Evolutionary conservation across 768 basidiomycete species (phyloP).

Genomic region (Phallus indusiatus): DNA sequence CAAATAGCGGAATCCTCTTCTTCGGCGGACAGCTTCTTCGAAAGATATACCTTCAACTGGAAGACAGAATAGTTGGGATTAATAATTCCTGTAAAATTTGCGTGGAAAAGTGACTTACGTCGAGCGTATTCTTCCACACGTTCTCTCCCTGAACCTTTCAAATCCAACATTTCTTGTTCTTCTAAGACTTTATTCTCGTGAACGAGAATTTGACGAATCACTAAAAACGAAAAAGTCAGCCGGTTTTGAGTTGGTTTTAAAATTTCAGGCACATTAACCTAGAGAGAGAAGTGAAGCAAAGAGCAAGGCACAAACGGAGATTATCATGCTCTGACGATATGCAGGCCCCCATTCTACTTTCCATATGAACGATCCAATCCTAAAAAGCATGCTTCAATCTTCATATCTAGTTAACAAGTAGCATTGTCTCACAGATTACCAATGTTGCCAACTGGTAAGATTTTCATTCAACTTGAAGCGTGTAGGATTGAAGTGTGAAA

Average conservation of each 20-base stretch:
- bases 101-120: constrained; percentile 1
- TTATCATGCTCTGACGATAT: constrained; percentile 55
- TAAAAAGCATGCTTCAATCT: neutral
- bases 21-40: constrained; percentile 47
- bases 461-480: neutral
- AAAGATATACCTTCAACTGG: constrained; percentile 46
- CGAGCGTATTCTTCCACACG: constrained; percentile 50
- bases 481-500: neutral
- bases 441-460: constrained; percentile 10
- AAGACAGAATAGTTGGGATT: neutral
- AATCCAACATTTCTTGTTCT: constrained; percentile 32
- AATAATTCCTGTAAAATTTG: neutral
- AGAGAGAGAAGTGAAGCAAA: constrained; percentile 14
- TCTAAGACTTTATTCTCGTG: constrained; percentile 43
- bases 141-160: constrained; percentile 35
- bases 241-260: neutral
- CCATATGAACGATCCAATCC: constrained; percentile 30
- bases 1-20: constrained; percentile 50
- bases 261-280: constrained; percentile 6
- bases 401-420: neutral
- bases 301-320: constrained; percentile 29
- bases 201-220: constrained; percentile 36
- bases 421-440: constrained; percentile 7
- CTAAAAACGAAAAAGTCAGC: constrained; percentile 18
- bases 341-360: constrained; percentile 49